These are phyloP conservation scores for Hevea brasiliensis DNA, from an alignment of 345 rosid species.

Conservation along the genomic window DNA sequence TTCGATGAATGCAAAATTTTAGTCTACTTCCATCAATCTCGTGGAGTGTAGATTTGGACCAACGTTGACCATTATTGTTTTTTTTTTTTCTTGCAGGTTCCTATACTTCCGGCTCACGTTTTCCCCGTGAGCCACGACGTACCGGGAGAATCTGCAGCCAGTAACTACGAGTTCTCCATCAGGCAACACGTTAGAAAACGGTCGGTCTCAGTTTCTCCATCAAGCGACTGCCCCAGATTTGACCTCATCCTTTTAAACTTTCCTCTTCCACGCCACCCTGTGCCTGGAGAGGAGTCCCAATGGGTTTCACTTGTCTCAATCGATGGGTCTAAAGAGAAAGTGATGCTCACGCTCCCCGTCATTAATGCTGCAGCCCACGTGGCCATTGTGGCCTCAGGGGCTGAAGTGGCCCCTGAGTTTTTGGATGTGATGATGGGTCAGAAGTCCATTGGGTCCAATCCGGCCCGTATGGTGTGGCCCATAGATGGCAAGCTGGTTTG, in stretches of 20 bases:
- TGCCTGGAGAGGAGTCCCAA: constrained; percentile 24
- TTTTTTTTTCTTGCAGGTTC: constrained; percentile 28
- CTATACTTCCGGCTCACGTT: constrained; percentile 33
- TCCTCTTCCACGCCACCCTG: constrained; percentile 27
- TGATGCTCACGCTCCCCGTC: constrained; percentile 37
- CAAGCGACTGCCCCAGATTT: constrained; percentile 40
- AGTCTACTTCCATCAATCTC: too few relatives aligned
- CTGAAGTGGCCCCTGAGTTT: constrained; percentile 23
- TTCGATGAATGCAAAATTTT: too few relatives aligned
- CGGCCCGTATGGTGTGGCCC: constrained; percentile 31
- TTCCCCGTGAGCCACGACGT: constrained; percentile 25
- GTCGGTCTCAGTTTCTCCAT: constrained; percentile 29
- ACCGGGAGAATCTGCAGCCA: constrained; percentile 34
- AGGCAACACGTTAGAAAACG: constrained; percentile 34
- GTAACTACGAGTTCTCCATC: constrained; percentile 35
- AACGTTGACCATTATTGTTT: not conserved
- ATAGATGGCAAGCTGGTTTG: constrained; percentile 37
- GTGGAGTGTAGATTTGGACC: too few relatives aligned
- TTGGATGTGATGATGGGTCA: constrained; percentile 8
- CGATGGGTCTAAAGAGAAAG: constrained; percentile 19
- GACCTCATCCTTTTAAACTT: constrained; percentile 35
- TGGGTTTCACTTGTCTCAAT: constrained; percentile 34
- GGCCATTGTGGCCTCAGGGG: constrained; percentile 34
- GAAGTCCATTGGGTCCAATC: constrained; percentile 2
- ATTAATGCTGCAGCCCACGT: constrained; percentile 42